Evolutionary conservation across 352 stramenopile genomes (phyloP).

Genomic region (Phytophthora constricta): DNA sequence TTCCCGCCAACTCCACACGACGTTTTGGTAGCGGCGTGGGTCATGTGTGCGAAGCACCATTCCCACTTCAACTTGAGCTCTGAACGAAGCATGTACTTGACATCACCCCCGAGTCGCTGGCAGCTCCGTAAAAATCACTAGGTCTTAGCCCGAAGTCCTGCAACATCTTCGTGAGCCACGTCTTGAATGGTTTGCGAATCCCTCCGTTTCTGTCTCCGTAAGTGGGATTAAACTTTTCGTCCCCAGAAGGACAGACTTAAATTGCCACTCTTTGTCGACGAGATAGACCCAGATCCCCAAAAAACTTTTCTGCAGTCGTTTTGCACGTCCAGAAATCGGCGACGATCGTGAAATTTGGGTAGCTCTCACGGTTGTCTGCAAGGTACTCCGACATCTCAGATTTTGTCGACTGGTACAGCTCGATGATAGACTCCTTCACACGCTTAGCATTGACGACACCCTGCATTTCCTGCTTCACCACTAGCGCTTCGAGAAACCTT

Average conservation of each 20-base stretch:
- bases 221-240: not conserved
- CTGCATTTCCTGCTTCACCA: not conserved
- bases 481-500: not conserved
- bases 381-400: not conserved
- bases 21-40: slow-evolving; percentile 29
- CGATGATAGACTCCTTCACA: not conserved
- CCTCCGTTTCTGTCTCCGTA: too few species aligned
- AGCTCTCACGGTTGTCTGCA: not conserved
- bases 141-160: slow-evolving; percentile 24
- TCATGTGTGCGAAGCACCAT: slow-evolving; percentile 30
- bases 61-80: slow-evolving; percentile 27
- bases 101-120: slow-evolving; percentile 27
- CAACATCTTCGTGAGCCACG: slow-evolving; percentile 9
- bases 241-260: not conserved
- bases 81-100: slow-evolving; percentile 23
- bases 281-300: not conserved
- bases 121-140: slow-evolving; percentile 25
- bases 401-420: not conserved
- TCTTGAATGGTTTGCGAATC: not conserved
- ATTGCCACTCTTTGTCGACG: not conserved
- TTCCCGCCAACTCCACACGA: slow-evolving; percentile 32
- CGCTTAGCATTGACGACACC: not conserved
- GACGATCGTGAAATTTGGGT: not conserved
- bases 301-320: not conserved
- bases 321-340: not conserved